phyloP scores from a whole-genome alignment of 768 basidiomycete species.

The Holtermanniella nyarrowii region DNA sequence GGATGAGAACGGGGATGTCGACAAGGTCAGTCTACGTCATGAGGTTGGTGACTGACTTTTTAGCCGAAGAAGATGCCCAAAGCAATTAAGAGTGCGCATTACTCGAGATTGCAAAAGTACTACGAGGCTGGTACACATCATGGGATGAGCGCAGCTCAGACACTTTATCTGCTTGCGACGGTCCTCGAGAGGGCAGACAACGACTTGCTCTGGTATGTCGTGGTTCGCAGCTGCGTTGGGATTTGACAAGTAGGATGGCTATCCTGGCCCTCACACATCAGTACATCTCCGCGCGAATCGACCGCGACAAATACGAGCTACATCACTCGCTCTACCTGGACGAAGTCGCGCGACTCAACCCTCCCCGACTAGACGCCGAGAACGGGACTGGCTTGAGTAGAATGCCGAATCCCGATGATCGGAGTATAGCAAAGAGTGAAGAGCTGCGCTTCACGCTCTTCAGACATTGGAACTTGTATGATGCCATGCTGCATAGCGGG shows the following conservation, averaged over 20 bases:
- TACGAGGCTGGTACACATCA: slow-evolving; percentile 75
- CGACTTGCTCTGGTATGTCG: slow-evolving; percentile 73
- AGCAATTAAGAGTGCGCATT: slow-evolving; percentile 59
- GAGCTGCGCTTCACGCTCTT: slow-evolving; percentile 91
- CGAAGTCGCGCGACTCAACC: slow-evolving; percentile 86
- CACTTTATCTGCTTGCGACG: slow-evolving; percentile 80
- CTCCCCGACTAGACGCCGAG: slow-evolving; percentile 43
- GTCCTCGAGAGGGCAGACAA: slow-evolving; percentile 86
- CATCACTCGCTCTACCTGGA: slow-evolving; percentile 72
- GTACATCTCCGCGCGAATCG: slow-evolving; percentile 77
- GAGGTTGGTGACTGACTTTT: neutral
- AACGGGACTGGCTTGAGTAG: slow-evolving; percentile 1
- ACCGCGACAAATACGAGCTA: slow-evolving; percentile 71
- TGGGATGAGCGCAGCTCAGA: slow-evolving; percentile 80
- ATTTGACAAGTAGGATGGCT: slow-evolving; percentile 62
- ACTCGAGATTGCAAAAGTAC: slow-evolving; percentile 62
- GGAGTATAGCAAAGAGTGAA: slow-evolving; percentile 66
- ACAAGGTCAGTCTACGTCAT: slow-evolving; percentile 9
- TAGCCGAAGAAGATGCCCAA: slow-evolving; percentile 55
- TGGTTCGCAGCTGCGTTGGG: neutral
- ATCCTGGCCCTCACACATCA: slow-evolving; percentile 89
- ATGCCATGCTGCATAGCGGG: slow-evolving; percentile 94
- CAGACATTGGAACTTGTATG: slow-evolving; percentile 95
- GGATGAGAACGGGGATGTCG: slow-evolving; percentile 15
- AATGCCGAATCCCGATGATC: slow-evolving; percentile 59